Conservation (phyloP, 1,139 yeast genomes). For the Kurtzmaniella quercitrusa region DNA sequence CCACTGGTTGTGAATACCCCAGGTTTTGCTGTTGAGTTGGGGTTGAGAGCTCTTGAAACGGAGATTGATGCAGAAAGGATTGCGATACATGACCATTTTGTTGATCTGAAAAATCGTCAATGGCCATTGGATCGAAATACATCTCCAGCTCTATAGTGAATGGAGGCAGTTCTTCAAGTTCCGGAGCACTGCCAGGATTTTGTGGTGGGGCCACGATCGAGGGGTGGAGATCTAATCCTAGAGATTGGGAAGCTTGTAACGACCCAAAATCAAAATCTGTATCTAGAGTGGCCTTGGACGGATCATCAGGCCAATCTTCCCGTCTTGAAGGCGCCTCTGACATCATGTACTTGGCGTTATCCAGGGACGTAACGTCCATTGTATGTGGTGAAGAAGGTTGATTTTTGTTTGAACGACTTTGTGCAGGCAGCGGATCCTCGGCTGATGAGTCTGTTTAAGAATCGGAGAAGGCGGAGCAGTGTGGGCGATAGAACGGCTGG, state of each 20-base stretch:
- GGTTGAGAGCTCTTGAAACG: not conserved
- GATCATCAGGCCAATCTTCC: slow-evolving; percentile 3
- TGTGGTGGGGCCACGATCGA: slow-evolving; percentile 5
- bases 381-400: slow-evolving; percentile 3
- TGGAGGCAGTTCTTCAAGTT: slow-evolving; percentile 38
- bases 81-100: not conserved
- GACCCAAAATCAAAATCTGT: slow-evolving; percentile 6
- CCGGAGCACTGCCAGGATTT: slow-evolving; percentile 17
- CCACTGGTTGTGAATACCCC: not conserved
- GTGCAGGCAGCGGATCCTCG: slow-evolving; percentile 5
- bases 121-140: slow-evolving; percentile 16
- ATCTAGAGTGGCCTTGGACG: slow-evolving; percentile 3
- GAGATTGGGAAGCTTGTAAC: not conserved
- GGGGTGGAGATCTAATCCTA: slow-evolving; percentile 3
- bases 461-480: not conserved
- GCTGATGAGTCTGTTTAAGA: not conserved
- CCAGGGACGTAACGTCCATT: slow-evolving; percentile 5
- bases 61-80: not conserved
- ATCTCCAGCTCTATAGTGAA: slow-evolving; percentile 36
- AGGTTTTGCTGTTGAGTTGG: not conserved
- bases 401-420: slow-evolving; percentile 7
- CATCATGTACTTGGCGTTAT: slow-evolving; percentile 1
- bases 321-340: not conserved
- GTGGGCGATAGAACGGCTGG: too few species aligned
- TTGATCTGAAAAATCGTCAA: slow-evolving; percentile 2